Conservation (phyloP, 768 basidiomycete genomes). For the Pulveroboletus sp. region DNA sequence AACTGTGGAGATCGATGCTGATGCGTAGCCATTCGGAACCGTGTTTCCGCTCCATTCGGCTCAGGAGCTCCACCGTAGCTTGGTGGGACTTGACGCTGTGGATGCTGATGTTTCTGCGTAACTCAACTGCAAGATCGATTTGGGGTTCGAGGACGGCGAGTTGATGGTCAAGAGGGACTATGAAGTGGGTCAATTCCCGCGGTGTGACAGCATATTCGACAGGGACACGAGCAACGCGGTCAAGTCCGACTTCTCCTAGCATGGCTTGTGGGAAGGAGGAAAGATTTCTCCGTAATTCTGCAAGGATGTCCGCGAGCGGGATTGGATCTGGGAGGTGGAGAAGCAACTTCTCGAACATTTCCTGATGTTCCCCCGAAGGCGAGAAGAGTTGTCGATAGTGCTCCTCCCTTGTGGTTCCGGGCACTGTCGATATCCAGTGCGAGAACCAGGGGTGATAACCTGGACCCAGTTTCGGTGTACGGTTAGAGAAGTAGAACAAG, state of each 20-base stretch:
- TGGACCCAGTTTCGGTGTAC: constrained; percentile 29
- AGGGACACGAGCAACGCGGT: constrained; percentile 76
- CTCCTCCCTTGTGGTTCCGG: constrained; percentile 49
- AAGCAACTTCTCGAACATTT: constrained; percentile 57
- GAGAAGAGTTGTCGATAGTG: constrained; percentile 80
- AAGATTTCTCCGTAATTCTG: constrained; percentile 60
- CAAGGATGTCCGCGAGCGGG: constrained; percentile 55
- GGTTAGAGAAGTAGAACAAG: constrained; percentile 10
- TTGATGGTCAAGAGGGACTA: constrained; percentile 80
- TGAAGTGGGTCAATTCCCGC: constrained; percentile 71
- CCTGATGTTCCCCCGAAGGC: constrained; percentile 29
- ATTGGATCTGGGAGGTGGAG: constrained; percentile 70
- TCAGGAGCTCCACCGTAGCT: constrained; percentile 65
- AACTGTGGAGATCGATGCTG: constrained; percentile 89
- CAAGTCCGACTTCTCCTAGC: constrained; percentile 93
- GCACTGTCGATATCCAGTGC: constrained; percentile 61
- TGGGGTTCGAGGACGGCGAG: constrained; percentile 78
- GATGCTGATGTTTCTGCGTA: constrained; percentile 75
- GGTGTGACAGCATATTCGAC: constrained; percentile 47
- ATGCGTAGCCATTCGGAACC: constrained; percentile 59
- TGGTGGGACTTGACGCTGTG: constrained; percentile 83
- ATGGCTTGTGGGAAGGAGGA: constrained; percentile 64
- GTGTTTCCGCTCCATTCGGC: constrained; percentile 55
- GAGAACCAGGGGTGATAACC: constrained; percentile 96
- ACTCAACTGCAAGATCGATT: constrained; percentile 78